phyloP scores from a whole-genome alignment of 768 basidiomycete genomes.

The Amanita pseudoporphyria region DNA sequence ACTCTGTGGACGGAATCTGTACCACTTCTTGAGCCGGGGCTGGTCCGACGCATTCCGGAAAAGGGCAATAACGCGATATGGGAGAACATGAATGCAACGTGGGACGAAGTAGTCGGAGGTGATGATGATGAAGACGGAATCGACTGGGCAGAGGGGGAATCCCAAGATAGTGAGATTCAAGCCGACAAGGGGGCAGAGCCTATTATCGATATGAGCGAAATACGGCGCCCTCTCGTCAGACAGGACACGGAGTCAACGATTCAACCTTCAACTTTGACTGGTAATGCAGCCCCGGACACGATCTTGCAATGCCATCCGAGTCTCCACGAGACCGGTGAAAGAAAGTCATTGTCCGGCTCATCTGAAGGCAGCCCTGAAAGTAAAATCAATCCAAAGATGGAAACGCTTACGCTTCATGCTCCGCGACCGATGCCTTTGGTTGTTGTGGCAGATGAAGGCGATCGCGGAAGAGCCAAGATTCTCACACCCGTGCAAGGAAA shows the following conservation, averaged over 20 bases:
- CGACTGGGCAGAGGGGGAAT: constrained; percentile 44
- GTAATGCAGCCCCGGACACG: background rate
- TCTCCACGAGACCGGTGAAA: background rate
- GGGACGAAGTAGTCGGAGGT: constrained; percentile 38
- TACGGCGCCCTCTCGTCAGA: constrained; percentile 11
- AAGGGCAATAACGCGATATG: constrained; percentile 29
- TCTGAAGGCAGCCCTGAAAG: constrained; percentile 39
- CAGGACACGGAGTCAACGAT: constrained; percentile 12
- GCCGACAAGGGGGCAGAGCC: background rate
- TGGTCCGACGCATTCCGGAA: constrained; percentile 34
- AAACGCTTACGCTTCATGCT: constrained; percentile 16
- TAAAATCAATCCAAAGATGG: constrained; percentile 23
- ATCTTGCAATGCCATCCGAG: constrained; percentile 4
- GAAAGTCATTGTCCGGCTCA: constrained; percentile 9
- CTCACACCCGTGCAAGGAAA: constrained; percentile 48
- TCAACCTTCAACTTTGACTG: constrained; percentile 7
- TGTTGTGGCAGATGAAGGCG: constrained; percentile 14
- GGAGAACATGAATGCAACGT: constrained; percentile 44
- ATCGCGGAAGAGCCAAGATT: constrained; percentile 43
- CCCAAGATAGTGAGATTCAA: constrained; percentile 11
- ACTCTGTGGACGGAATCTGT: constrained; percentile 55
- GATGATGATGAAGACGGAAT: constrained; percentile 33
- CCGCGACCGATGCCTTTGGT: constrained; percentile 2
- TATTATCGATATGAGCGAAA: no score
- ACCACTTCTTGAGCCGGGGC: constrained; percentile 49